Evolutionary conservation across 352 stramenopile species (phyloP).

Genomic region (Globisporangium okanoganense): DNA sequence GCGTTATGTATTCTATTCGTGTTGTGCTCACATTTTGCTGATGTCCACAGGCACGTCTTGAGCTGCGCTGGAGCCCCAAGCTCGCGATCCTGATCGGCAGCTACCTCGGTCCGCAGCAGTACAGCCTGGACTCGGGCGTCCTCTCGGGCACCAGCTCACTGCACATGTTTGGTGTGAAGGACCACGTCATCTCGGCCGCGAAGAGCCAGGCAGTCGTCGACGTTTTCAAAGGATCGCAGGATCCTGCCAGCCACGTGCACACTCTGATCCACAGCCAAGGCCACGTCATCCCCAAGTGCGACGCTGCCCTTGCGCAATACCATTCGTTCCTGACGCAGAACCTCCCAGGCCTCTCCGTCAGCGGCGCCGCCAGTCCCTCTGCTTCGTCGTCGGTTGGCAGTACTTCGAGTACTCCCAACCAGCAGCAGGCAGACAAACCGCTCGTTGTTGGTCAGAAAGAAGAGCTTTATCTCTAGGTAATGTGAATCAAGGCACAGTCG

Average conservation of each 20-base stretch:
- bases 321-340: conserved; percentile 48
- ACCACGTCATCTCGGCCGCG: conserved; percentile 69
- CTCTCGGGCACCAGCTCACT: conserved; percentile 51
- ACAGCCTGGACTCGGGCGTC: conserved; percentile 47
- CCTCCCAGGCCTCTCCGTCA: conserved; percentile 10
- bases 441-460: neutral
- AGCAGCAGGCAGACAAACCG: conserved; percentile 6
- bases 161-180: conserved; percentile 76
- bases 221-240: conserved; percentile 40
- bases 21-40: neutral
- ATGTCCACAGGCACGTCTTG: conserved; percentile 29
- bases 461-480: conserved; percentile 15
- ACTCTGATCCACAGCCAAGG: conserved; percentile 69
- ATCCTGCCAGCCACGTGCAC: conserved; percentile 28
- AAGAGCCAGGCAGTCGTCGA: conserved; percentile 72
- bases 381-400: conserved; percentile 5
- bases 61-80: conserved; percentile 68
- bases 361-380: neutral
- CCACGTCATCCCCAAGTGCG: conserved; percentile 78
- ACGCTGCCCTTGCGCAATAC: conserved; percentile 44
- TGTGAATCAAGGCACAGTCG: neutral
- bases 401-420: conserved; percentile 8
- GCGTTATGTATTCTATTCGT: neutral
- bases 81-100: conserved; percentile 71
- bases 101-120: conserved; percentile 64